Conservation (phyloP, 2,329 filamentous ascomycete species). For the Venturia effusa region DNA sequence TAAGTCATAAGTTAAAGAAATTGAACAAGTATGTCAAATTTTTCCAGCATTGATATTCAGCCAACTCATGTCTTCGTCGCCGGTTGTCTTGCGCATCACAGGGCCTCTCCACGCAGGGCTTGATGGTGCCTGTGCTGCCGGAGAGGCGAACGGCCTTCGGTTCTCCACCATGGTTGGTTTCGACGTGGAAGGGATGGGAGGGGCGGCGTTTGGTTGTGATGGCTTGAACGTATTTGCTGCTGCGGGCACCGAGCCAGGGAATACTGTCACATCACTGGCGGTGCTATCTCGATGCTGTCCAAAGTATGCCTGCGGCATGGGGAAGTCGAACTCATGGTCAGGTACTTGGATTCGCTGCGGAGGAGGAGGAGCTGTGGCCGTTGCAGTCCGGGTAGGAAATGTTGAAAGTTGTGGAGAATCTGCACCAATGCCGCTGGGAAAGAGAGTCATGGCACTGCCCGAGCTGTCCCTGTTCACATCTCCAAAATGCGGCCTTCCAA, state of each 20-base stretch:
- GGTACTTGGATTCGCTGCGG: background rate
- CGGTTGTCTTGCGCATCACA: slow-evolving; percentile 8
- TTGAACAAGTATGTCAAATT: background rate
- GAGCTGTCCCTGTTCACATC: slow-evolving; percentile 36
- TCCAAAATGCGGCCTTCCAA: slow-evolving; percentile 31
- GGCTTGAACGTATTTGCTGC: background rate
- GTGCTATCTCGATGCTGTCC: background rate
- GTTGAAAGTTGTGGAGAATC: background rate
- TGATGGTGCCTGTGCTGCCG: background rate
- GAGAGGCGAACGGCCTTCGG: background rate
- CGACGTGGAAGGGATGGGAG: background rate
- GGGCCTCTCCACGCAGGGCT: slow-evolving; percentile 2
- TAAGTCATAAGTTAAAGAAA: background rate
- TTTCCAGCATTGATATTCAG: slow-evolving; percentile 51
- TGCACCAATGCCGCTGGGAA: slow-evolving; percentile 13
- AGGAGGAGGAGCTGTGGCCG: background rate
- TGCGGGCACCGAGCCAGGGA: slow-evolving; percentile 13
- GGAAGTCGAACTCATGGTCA: background rate
- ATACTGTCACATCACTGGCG: slow-evolving; percentile 21
- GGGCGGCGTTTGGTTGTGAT: background rate
- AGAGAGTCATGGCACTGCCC: slow-evolving; percentile 37
- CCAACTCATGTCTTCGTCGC: slow-evolving; percentile 63
- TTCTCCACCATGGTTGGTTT: background rate
- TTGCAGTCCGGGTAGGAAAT: background rate
- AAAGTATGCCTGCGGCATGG: background rate